Conservation (phyloP, 2,329 filamentous ascomycete species). For the Calonectria fujianensis region DNA sequence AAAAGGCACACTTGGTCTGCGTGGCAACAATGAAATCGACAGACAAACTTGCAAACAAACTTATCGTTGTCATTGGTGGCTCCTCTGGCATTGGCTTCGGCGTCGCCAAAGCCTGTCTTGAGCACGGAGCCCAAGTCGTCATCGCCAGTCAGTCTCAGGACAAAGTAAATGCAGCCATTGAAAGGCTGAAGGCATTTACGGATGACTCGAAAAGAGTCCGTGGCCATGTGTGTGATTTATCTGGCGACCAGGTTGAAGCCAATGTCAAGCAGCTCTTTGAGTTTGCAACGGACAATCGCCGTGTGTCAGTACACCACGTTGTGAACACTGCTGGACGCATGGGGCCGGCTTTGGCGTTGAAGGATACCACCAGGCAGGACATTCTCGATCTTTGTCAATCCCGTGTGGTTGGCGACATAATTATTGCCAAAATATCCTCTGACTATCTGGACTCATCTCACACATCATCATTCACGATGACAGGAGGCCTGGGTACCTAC, state of each 20-base stretch:
- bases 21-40: not conserved
- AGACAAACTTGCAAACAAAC: not conserved
- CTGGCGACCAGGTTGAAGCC: not conserved
- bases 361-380: not conserved
- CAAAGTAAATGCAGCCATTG: not conserved
- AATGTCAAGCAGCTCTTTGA: not conserved
- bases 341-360: not conserved
- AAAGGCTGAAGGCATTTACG: not conserved
- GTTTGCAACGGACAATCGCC: not conserved
- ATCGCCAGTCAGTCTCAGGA: not conserved
- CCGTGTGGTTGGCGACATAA: not conserved
- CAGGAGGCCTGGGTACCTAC: not conserved
- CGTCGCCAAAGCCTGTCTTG: not conserved
- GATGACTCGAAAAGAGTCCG: not conserved
- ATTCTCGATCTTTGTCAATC: not conserved
- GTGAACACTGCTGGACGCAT: constrained; percentile 2
- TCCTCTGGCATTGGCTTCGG: not conserved
- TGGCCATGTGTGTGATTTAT: not conserved
- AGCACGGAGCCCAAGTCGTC: not conserved
- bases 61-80: not conserved
- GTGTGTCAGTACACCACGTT: not conserved
- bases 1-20: not conserved
- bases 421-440: not conserved
- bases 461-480: not conserved
- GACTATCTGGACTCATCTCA: not conserved